A percentile compares a stretch with the other conserved stretches of the same genome.
phyloP scores from a whole-genome alignment of 2,329 filamentous ascomycete species.

The Penicillium sp. region DNA sequence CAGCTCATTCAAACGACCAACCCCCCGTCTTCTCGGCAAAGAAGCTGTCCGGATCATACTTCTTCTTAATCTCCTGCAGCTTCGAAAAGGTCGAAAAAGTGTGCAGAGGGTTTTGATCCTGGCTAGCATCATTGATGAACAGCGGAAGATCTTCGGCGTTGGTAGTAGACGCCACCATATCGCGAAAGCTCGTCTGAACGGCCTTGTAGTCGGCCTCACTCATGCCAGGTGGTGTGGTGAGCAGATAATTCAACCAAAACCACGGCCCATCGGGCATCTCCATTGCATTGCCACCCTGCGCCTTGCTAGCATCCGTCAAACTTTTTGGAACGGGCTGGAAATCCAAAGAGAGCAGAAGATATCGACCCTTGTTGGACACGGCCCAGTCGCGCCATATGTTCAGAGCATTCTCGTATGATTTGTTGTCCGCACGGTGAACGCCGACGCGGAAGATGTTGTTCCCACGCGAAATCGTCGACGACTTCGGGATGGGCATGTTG shows the following conservation, averaged over 20 bases:
- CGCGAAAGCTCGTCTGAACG: constrained; percentile 28
- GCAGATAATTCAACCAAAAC: constrained; percentile 30
- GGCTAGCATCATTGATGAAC: constrained; percentile 33
- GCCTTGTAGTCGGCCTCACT: constrained; percentile 21
- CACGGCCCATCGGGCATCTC: constrained; percentile 33
- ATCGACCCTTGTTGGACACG: constrained; percentile 28
- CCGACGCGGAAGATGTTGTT: constrained; percentile 34
- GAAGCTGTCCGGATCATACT: constrained; percentile 36
- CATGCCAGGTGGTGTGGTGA: constrained; percentile 23
- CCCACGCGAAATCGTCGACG: constrained; percentile 26
- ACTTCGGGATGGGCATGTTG: constrained; percentile 30
- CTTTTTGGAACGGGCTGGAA: constrained; percentile 28
- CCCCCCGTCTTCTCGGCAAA: constrained; percentile 26
- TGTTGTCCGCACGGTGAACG: constrained; percentile 26
- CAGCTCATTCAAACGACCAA: constrained; percentile 25
- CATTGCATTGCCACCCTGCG: constrained; percentile 32
- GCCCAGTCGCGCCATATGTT: constrained; percentile 28
- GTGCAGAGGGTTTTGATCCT: constrained; percentile 24
- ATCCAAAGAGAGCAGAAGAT: constrained; percentile 24
- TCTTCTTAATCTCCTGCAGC: constrained; percentile 36
- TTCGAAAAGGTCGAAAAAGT: constrained; percentile 30
- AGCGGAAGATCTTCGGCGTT: constrained; percentile 26
- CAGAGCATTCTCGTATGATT: constrained; percentile 19
- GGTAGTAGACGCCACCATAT: constrained; percentile 25
- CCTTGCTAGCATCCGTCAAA: constrained; percentile 30